A percentile compares a stretch with the other conserved stretches of the same genome.
Conservation (phyloP, 495 filamentous ascomycete species). For the Penicillium alfredii region DNA sequence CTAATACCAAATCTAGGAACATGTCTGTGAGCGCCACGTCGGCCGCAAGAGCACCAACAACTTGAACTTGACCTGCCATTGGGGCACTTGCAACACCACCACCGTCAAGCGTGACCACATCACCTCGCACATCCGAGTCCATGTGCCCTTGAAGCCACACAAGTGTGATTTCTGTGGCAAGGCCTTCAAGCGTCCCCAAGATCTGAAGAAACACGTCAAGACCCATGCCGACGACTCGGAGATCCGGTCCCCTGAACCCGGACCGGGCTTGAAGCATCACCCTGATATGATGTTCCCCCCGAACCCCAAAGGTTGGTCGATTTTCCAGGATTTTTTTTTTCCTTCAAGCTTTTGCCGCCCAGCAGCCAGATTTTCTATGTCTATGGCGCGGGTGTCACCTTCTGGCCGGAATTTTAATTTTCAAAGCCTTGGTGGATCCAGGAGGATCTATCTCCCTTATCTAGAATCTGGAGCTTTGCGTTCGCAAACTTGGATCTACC, state of each 20-base stretch:
- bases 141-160: slow-evolving; percentile 96
- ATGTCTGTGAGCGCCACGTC: slow-evolving; percentile 97
- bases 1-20: slow-evolving; percentile 55
- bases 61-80: slow-evolving; percentile 92
- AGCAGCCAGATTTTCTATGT: too few species aligned
- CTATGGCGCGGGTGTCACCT: too few species aligned
- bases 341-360: background rate
- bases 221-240: slow-evolving; percentile 99
- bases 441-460: too few species aligned
- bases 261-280: slow-evolving; percentile 46
- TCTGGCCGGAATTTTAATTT: too few species aligned
- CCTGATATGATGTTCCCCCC: slow-evolving; percentile 50
- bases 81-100: slow-evolving; percentile 91
- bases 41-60: slow-evolving; percentile 99
- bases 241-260: slow-evolving; percentile 66
- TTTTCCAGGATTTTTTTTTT: slow-evolving; percentile 13
- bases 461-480: too few species aligned
- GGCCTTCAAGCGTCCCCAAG: slow-evolving; percentile 98
- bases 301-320: slow-evolving; percentile 33
- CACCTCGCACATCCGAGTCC: slow-evolving; percentile 97
- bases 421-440: too few species aligned
- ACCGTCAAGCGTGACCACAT: slow-evolving; percentile 99
- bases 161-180: slow-evolving; percentile 98
- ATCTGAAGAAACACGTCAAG: slow-evolving; percentile 99
- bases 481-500: too few species aligned